Conservation (phyloP, 306 rosid species). For the Prunus dulcis region DNA sequence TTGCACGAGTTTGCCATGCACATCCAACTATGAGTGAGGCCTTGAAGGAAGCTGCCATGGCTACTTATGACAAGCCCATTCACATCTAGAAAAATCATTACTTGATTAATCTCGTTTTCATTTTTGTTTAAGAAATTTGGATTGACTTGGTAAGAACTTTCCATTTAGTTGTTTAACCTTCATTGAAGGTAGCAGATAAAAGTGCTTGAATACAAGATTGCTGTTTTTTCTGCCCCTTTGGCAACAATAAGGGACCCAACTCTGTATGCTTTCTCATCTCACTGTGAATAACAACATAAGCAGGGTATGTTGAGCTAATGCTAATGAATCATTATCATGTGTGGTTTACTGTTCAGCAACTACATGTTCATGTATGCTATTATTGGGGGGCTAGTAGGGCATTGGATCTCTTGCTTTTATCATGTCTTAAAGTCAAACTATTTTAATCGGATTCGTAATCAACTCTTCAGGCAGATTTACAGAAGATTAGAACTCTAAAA, state of each 20-base stretch:
- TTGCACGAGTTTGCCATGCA: slow-evolving; percentile 98
- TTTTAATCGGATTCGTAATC: too few relatives aligned
- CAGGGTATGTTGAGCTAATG: slow-evolving; percentile 6
- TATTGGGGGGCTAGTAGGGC: not conserved
- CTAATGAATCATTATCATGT: not conserved
- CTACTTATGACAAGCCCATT: slow-evolving; percentile 97
- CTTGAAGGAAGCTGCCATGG: slow-evolving; percentile 98
- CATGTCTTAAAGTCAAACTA: not conserved
- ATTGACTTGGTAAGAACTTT: slow-evolving; percentile 40
- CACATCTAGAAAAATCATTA: slow-evolving; percentile 59
- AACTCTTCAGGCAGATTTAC: too few relatives aligned
- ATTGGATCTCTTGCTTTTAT: not conserved
- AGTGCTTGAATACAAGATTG: slow-evolving; percentile 44
- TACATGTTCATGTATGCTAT: not conserved
- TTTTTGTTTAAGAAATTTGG: slow-evolving; percentile 45
- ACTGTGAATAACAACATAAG: slow-evolving; percentile 46
- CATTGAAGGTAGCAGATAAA: slow-evolving; percentile 32
- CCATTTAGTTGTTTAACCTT: slow-evolving; percentile 37
- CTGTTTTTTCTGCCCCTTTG: slow-evolving; percentile 1
- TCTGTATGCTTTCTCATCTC: slow-evolving; percentile 33
- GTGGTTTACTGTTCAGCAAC: not conserved
- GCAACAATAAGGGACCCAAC: slow-evolving; percentile 37
- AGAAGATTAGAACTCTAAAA: too few relatives aligned
- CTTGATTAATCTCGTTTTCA: slow-evolving; percentile 33
- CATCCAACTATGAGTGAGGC: slow-evolving; percentile 99